Conservation (phyloP, 805 yeast species). For the Spencermartinsiella europaea region DNA sequence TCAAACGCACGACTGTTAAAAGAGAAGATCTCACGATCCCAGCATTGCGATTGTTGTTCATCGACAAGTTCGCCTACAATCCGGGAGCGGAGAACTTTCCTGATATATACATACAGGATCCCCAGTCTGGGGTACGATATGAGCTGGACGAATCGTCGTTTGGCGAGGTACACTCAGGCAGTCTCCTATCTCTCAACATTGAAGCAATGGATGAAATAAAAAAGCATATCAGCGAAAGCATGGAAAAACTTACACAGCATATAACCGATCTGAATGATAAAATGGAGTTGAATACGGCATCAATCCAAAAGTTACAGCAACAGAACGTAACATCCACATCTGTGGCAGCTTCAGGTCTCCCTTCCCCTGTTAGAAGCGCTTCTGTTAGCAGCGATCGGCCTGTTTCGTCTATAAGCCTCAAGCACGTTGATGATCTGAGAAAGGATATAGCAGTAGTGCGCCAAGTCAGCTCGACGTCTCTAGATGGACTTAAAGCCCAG, state of each 20-base stretch:
- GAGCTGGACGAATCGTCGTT: conserved; percentile 71
- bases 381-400: conserved; percentile 1
- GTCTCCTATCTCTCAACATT: conserved; percentile 50
- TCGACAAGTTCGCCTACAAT: conserved; percentile 81
- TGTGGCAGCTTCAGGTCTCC: not conserved
- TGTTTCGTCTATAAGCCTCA: not conserved
- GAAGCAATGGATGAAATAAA: conserved; percentile 40
- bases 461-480: conserved; percentile 18
- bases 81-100: conserved; percentile 64
- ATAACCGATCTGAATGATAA: conserved; percentile 25
- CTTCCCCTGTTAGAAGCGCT: not conserved
- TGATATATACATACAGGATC: conserved; percentile 67
- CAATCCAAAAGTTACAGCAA: conserved; percentile 20
- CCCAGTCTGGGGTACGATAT: conserved; percentile 54
- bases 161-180: conserved; percentile 54
- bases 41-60: conserved; percentile 55
- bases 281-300: conserved; percentile 22
- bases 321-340: not conserved
- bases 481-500: conserved; percentile 16
- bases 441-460: conserved; percentile 25
- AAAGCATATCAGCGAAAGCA: conserved; percentile 28
- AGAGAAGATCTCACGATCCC: conserved; percentile 34
- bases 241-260: conserved; percentile 19
- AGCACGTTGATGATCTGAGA: conserved; percentile 16
- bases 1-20: conserved; percentile 27